Conservation (phyloP, 371 early-diverging fungal species). For the Fennellomyces sp. region DNA sequence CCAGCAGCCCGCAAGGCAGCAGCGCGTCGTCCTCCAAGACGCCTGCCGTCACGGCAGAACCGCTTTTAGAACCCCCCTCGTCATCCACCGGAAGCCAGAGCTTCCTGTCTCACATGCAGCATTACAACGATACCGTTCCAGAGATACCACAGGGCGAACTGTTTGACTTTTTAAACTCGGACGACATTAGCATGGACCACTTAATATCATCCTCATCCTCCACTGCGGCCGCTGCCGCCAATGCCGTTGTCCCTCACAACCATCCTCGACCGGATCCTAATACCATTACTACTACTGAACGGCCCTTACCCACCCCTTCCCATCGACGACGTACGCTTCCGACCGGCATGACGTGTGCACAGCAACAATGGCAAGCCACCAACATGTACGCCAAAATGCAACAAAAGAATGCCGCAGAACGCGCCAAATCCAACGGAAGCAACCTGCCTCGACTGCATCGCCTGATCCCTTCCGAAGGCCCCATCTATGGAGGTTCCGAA, state of each 20-base stretch:
- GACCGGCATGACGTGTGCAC: constrained; percentile 1
- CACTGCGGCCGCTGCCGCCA: background rate
- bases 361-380: constrained; percentile 26
- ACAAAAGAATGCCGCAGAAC: constrained; percentile 26
- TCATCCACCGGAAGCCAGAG: constrained; percentile 8
- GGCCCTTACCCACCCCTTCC: background rate
- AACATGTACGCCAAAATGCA: constrained; percentile 42
- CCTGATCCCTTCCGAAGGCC: constrained; percentile 70
- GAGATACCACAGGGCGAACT: constrained; percentile 25
- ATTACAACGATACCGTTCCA: constrained; percentile 1
- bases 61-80: constrained; percentile 2
- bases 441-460: constrained; percentile 49
- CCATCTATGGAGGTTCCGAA: constrained; percentile 74
- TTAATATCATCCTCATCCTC: background rate
- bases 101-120: constrained; percentile 6
- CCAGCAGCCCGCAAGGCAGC: constrained; percentile 14
- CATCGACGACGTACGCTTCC: constrained; percentile 10
- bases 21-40: background rate
- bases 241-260: background rate
- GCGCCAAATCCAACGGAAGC: constrained; percentile 14
- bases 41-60: background rate
- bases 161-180: constrained; percentile 16
- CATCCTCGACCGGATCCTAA: background rate
- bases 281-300: background rate
- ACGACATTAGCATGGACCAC: constrained; percentile 23